phyloP scores from a whole-genome alignment of 2,329 filamentous ascomycete species.

The Ploettnerulaceae sp. region DNA sequence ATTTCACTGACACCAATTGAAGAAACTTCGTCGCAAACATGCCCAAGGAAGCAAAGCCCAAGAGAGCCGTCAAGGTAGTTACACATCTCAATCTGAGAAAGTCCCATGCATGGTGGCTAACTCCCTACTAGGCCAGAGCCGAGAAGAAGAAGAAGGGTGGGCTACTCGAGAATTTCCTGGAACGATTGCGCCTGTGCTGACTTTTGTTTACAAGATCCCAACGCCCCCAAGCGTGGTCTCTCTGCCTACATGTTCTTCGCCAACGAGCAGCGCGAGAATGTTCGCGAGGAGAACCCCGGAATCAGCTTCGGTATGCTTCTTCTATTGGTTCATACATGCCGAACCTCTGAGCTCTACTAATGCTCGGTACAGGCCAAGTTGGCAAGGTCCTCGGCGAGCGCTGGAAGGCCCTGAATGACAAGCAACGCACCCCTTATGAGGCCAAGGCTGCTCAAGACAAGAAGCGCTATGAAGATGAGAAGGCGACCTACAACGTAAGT shows the following conservation, averaged over 20 bases:
- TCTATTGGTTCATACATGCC: no score
- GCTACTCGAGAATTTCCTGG: slow-evolving; percentile 22
- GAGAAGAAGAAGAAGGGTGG: slow-evolving; percentile 71
- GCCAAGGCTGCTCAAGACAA: slow-evolving; percentile 95
- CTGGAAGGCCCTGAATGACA: slow-evolving; percentile 95
- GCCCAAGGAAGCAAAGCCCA: slow-evolving; percentile 62
- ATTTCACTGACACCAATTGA: slow-evolving; percentile 21
- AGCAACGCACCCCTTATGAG: slow-evolving; percentile 91
- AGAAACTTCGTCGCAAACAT: slow-evolving; percentile 46
- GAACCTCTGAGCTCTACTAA: slow-evolving; percentile 14
- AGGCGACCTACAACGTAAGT: slow-evolving; percentile 85
- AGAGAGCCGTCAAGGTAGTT: slow-evolving; percentile 59
- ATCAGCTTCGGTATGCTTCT: slow-evolving; percentile 78
- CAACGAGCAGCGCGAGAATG: slow-evolving; percentile 98
- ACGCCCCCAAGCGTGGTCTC: slow-evolving; percentile 97
- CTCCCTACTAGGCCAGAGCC: slow-evolving; percentile 48
- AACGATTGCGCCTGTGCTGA: slow-evolving; percentile 15
- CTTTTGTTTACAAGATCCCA: slow-evolving; percentile 67
- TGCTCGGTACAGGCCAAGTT: slow-evolving; percentile 64
- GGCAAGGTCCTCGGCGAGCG: slow-evolving; percentile 97
- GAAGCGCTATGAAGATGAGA: slow-evolving; percentile 99
- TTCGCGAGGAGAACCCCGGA: slow-evolving; percentile 95
- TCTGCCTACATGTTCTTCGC: slow-evolving; percentile 99
- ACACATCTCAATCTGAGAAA: no score
- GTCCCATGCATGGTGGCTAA: no score